Base-by-base conservation (phyloP, 2,329 filamentous ascomycete genomes). In the Drechslerella coelobrocha region DNA sequence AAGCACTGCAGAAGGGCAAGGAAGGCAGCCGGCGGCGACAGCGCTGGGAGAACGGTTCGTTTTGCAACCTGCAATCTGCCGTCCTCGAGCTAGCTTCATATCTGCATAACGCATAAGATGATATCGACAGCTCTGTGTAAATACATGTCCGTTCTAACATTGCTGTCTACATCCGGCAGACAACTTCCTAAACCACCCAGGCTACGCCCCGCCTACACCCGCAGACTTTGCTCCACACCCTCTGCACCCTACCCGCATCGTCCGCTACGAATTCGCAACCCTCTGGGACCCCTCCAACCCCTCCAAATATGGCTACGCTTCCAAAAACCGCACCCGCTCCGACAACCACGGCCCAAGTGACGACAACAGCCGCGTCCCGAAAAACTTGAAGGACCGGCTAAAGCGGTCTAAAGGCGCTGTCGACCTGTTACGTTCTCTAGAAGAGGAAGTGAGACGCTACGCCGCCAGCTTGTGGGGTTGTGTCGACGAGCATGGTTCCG, bases 11-110 rank as follows among this genome's bases (percentile, higher is more conserved):
- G 29, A 95, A 92, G 81, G 93, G 93, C 62, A 96, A 95, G 75
- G 92, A 97, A 79, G 93, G 93, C 31, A 93, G 87, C 75, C 85
- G 93, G 34, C 88, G 93, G 76, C 84, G 93, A 53, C 88, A 93
- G 75, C 85, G 93, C 61, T 97, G 92, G 92, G 94, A 99, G 82
- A 99, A 97, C 79, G 90, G 91, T 95, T 53, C 54, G 45, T 59
- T 19, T 59, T n/a, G n/a, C n/a, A n/a, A n/a, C n/a, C n/a, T n/a
- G n/a, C n/a, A n/a, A n/a, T n/a, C n/a, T n/a, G n/a, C n/a, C n/a
- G n/a, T n/a, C n/a, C n/a, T n/a, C n/a, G n/a, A n/a, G n/a, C n/a
- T n/a, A n/a, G n/a, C n/a, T n/a, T 41, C 17, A 45, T 68, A 50
- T 24, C 17, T 10, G 26, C 17, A 12, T 23, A n/a, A 27, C 17